Base-by-base conservation (phyloP, 176 grass and related monocot species). In the Echinochloa phyllopogon region DNA sequence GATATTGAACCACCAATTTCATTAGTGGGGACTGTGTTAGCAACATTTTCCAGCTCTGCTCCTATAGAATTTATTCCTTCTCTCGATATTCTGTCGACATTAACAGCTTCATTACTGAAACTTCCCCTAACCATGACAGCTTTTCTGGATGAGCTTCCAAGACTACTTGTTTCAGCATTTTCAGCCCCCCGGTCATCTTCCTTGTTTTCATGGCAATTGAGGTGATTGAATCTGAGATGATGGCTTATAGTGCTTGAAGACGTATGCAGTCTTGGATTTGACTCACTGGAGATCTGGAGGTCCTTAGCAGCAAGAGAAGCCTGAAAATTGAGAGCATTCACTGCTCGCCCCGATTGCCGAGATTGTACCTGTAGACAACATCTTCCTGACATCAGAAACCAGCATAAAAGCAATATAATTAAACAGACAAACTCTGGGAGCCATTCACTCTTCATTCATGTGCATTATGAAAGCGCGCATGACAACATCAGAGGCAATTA, bases 201-300 rank as follows among this genome's bases (percentile, higher is more conserved):
- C 80, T 80, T 92, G 80, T 71, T 82, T 33, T 86, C 80, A 43
- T 82, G 68, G 36, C 75, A 83, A 58, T 78, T 83, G 6, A 86
- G 37, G 75, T 86, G 83, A 38, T 83, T 83, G 63, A 86, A 92
- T 8, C 87, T 72, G 61, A 87, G 74, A 51, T 79, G 91, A 53
- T 89, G 83, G 79, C 69, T 89, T 89, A 89, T 89, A 37, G 91
- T 89, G 80, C 87, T 92, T 68, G 91, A 92, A 87, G 87, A 81
- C 0, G 87, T 82, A 64, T 89, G 87, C 40, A 82, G 62, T 75
- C 77, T 92, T 84, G 65, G 82, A 72, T 85, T 82, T 16, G 56
- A 47, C 50, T 88, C 86, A 9, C 69, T 55, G 27, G 72, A 74
- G 39, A 82, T 49, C 25, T 38, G 77, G 74, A 92, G 29, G 82